phyloP scores from a whole-genome alignment of 768 basidiomycete species.

The Boletus rubropictus region DNA sequence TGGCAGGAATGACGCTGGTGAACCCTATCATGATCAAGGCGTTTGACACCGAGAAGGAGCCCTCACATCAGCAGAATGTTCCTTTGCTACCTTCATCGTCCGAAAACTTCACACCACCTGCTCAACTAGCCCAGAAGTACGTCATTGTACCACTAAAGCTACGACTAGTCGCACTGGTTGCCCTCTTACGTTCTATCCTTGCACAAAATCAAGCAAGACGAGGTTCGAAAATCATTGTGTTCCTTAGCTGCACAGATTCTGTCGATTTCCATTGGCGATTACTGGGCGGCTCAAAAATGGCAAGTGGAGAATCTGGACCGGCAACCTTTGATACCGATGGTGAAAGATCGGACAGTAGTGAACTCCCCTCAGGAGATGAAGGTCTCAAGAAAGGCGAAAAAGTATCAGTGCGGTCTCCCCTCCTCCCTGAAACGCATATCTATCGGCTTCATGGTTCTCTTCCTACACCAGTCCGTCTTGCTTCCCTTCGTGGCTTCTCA shows the following conservation, averaged over 20 bases:
- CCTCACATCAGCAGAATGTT: conserved; percentile 11
- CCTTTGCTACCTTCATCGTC: conserved; percentile 19
- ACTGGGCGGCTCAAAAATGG: conserved; percentile 69
- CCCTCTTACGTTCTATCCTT: conserved; percentile 77
- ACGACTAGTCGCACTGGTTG: conserved; percentile 85
- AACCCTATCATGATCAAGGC: conserved; percentile 84
- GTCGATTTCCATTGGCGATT: conserved; percentile 96
- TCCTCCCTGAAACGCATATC: conserved; percentile 77
- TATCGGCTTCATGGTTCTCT: conserved; percentile 93
- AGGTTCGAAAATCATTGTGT: conserved; percentile 82
- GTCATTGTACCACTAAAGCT: conserved; percentile 87
- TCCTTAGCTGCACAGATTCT: conserved; percentile 94
- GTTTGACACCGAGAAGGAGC: conserved; percentile 41
- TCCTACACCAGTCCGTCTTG: conserved; percentile 70
- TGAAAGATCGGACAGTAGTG: conserved; percentile 24
- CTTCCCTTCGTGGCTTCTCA: conserved; percentile 80
- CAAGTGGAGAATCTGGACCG: conserved; percentile 26
- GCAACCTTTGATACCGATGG: conserved; percentile 22
- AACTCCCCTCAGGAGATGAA: conserved; percentile 23
- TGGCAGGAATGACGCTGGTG: conserved; percentile 76
- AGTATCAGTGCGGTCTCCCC: conserved; percentile 59
- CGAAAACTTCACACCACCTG: conserved; percentile 85
- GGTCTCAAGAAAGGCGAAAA: conserved; percentile 29
- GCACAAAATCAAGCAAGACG: conserved; percentile 48
- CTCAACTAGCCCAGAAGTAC: conserved; percentile 89